Conservation (phyloP, 352 stramenopile genomes). For the Pythium guiyangense region DNA sequence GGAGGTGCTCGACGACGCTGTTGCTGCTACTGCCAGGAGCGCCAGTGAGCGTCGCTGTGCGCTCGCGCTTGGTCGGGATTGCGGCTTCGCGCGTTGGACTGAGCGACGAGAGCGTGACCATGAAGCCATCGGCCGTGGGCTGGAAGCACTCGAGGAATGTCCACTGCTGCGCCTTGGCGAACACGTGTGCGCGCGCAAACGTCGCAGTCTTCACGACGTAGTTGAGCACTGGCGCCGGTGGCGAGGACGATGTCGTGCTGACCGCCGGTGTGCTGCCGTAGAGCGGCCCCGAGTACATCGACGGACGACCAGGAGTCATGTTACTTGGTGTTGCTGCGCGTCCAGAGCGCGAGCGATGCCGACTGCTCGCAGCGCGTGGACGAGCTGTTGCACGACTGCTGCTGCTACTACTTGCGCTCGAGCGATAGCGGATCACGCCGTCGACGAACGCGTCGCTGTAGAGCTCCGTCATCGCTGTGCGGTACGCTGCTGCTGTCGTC, state of each 20-base stretch:
- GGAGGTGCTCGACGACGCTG: constrained; percentile 17
- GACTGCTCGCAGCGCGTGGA: no score
- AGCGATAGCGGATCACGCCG: constrained; percentile 12
- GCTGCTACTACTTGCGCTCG: constrained; percentile 1
- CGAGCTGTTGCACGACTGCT: not conserved
- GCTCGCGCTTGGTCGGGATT: not conserved
- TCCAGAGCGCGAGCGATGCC: no score
- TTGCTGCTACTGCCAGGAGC: not conserved
- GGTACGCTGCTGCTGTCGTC: constrained; percentile 8
- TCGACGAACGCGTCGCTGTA: constrained; percentile 16
- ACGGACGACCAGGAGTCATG: not conserved
- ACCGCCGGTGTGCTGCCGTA: not conserved
- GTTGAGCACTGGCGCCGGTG: not conserved
- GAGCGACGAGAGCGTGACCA: constrained; percentile 35
- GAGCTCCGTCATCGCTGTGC: constrained; percentile 11
- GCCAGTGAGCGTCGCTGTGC: not conserved
- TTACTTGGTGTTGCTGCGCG: not conserved
- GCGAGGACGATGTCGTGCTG: not conserved
- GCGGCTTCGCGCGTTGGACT: constrained; percentile 4
- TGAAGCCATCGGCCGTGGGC: constrained; percentile 20
- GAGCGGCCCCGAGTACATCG: not conserved
- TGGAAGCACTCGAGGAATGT: constrained; percentile 34
- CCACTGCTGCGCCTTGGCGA: constrained; percentile 47
- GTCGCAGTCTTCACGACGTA: constrained; percentile 44
- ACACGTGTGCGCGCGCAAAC: constrained; percentile 36